Evolutionary conservation across 1,139 yeast species (phyloP).

Genomic region (Williopsis jadinii): DNA sequence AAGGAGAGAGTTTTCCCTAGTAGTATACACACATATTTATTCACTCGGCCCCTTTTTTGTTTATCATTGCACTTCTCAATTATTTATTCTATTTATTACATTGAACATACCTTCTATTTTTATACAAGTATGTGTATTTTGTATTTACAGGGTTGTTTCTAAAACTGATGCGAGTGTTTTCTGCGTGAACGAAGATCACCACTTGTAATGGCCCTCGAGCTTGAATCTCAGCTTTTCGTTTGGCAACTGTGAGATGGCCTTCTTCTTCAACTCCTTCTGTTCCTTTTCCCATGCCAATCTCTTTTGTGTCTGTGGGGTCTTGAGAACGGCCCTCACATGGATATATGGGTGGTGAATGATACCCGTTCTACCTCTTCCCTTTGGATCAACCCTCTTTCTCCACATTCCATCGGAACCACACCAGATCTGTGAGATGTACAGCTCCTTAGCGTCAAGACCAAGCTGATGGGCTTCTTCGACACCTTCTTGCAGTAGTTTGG

Average conservation of each 20-base stretch:
- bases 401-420: slow-evolving; percentile 82
- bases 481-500: slow-evolving; percentile 67
- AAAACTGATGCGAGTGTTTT: no score
- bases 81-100: slow-evolving; percentile 2
- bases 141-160: no score
- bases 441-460: slow-evolving; percentile 44
- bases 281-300: slow-evolving; percentile 56
- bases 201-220: slow-evolving; percentile 41
- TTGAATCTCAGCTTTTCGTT: slow-evolving; percentile 37
- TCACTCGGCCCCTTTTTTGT: no score
- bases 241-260: slow-evolving; percentile 40
- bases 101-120: neutral
- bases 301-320: slow-evolving; percentile 49
- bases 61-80: neutral
- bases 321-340: slow-evolving; percentile 74
- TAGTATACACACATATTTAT: no score
- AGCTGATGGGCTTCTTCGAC: slow-evolving; percentile 51
- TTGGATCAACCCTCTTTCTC: slow-evolving; percentile 68
- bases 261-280: slow-evolving; percentile 34
- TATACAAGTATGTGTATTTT: no score
- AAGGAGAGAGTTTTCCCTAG: neutral
- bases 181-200: slow-evolving; percentile 27
- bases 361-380: slow-evolving; percentile 91
- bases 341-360: slow-evolving; percentile 67
- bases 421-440: slow-evolving; percentile 84